Conservation (phyloP, 371 early-diverging fungal genomes). For the Entomophthora muscae region DNA sequence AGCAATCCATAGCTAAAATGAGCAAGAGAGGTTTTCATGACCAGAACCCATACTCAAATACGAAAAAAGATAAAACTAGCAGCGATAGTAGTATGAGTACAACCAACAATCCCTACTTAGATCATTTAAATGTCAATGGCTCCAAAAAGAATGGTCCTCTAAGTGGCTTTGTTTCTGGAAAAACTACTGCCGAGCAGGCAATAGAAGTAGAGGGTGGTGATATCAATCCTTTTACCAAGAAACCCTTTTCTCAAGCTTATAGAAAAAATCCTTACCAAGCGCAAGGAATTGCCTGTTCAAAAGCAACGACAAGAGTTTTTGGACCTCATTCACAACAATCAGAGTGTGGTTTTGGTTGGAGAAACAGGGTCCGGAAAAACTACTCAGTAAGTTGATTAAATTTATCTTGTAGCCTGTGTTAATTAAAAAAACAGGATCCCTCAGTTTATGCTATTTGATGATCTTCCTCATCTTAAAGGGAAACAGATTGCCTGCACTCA, state of each 20-base stretch:
- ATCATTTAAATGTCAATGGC: slow-evolving; percentile 20
- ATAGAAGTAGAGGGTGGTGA: slow-evolving; percentile 51
- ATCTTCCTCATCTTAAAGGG: slow-evolving; percentile 73
- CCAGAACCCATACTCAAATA: background rate
- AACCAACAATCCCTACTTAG: slow-evolving; percentile 28
- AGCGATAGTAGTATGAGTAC: background rate
- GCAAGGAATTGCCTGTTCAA: slow-evolving; percentile 76
- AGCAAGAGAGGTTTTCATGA: background rate
- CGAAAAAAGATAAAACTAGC: background rate
- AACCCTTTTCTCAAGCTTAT: slow-evolving; percentile 61
- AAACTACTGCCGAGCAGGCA: slow-evolving; percentile 53
- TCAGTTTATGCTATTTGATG: slow-evolving; percentile 83
- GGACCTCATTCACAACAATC: slow-evolving; percentile 63
- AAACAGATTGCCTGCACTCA: slow-evolving; percentile 94
- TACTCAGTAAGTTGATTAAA: slow-evolving; percentile 54
- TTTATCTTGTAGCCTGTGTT: background rate
- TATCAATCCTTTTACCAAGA: slow-evolving; percentile 64
- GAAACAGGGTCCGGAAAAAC: slow-evolving; percentile 85
- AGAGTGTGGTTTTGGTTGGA: slow-evolving; percentile 77
- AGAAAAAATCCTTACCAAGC: slow-evolving; percentile 56
- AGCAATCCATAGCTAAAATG: too few species aligned
- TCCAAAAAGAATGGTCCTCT: slow-evolving; percentile 16
- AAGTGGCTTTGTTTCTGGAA: slow-evolving; percentile 30
- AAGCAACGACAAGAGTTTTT: slow-evolving; percentile 74
- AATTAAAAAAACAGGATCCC: slow-evolving; percentile 49